A percentile compares a stretch with the other conserved stretches of the same genome.
phyloP scores from a whole-genome alignment of 345 rosid species.

The Lepidium sativum region DNA sequence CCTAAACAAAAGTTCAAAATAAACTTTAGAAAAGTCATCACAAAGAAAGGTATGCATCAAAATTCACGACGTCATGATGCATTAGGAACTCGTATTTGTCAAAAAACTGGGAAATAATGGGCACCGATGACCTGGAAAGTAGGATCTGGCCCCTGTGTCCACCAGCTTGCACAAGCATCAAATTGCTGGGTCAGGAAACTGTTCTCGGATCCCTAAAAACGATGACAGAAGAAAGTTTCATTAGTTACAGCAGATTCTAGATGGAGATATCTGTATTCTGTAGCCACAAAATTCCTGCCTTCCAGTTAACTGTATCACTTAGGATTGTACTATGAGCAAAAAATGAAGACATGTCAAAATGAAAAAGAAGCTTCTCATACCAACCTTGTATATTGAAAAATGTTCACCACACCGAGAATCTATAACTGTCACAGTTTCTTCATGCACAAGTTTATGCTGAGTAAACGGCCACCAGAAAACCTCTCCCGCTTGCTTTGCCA shows the following conservation, averaged over 20 bases:
- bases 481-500: slow-evolving; percentile 67
- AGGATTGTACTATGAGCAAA: neutral
- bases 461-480: slow-evolving; percentile 98
- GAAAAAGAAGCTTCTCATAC: neutral
- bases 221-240: neutral
- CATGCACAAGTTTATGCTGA: slow-evolving; percentile 73
- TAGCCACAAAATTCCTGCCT: neutral
- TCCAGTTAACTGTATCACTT: neutral
- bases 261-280: neutral
- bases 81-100: neutral
- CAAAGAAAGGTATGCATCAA: neutral
- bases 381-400: slow-evolving; percentile 78
- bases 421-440: slow-evolving; percentile 63
- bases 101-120: neutral
- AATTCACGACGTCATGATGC: neutral
- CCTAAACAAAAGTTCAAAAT: slow-evolving; percentile 58
- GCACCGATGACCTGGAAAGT: slow-evolving; percentile 67
- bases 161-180: slow-evolving; percentile 99
- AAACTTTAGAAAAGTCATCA: slow-evolving; percentile 37
- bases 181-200: slow-evolving; percentile 57
- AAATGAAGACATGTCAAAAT: neutral
- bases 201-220: slow-evolving; percentile 34
- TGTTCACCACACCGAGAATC: slow-evolving; percentile 94
- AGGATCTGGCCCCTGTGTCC: slow-evolving; percentile 98
- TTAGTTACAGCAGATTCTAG: neutral